Evolutionary conservation across 2,329 filamentous ascomycete genomes (phyloP).

Genomic region (Penicillium sp.): DNA sequence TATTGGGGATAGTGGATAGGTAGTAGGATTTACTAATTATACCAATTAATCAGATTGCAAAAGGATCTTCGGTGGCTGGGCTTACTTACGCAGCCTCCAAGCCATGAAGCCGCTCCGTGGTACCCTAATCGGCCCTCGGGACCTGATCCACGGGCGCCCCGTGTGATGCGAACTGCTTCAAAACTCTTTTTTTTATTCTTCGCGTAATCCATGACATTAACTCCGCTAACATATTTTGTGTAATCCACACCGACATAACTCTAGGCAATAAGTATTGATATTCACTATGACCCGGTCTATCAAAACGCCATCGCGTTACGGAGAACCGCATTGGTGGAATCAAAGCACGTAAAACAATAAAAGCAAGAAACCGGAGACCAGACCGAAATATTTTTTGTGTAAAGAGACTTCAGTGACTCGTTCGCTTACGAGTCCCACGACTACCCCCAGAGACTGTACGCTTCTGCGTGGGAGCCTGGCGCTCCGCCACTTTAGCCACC

Average conservation of each 20-base stretch:
- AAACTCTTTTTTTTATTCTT: too few species aligned
- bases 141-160: too few species aligned
- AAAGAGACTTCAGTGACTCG: conserved; percentile 21
- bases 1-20: background rate
- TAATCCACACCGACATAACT: too few species aligned
- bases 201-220: background rate
- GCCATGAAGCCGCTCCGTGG: too few species aligned
- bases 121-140: too few species aligned
- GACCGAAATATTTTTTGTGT: background rate
- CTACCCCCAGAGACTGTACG: conserved; percentile 20
- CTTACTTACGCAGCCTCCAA: background rate
- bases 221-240: too few species aligned
- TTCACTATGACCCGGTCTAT: conserved; percentile 1
- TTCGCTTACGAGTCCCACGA: conserved; percentile 27
- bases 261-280: background rate
- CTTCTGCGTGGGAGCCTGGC: conserved; percentile 23
- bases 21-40: background rate
- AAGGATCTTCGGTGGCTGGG: background rate
- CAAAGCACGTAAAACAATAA: background rate
- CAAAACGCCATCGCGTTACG: conserved; percentile 3
- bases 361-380: background rate
- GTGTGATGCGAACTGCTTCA: too few species aligned
- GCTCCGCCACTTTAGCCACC: conserved; percentile 26
- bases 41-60: too few species aligned
- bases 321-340: conserved; percentile 1